These are phyloP conservation scores for Myochromella boudieri DNA, from an alignment of 768 basidiomycete genomes.

Conservation along the genomic window DNA sequence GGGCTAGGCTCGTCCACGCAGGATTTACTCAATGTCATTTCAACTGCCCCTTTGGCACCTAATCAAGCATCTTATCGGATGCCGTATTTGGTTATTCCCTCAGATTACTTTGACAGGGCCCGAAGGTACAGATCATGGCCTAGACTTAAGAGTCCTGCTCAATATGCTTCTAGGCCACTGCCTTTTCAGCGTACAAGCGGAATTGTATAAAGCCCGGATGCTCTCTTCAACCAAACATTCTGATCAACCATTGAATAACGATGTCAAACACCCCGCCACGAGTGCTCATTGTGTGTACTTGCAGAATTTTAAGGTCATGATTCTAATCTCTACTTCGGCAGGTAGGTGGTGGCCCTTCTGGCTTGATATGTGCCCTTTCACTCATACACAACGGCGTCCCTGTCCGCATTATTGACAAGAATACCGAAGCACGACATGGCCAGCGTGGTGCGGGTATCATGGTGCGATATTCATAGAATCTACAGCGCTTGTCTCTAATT, in stretches of 20 bases:
- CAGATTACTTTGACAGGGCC: too few species aligned
- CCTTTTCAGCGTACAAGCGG: too few species aligned
- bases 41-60: too few species aligned
- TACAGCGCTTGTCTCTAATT: too few species aligned
- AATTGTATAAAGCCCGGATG: constrained; percentile 9
- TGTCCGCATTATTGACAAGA: constrained; percentile 53
- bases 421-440: constrained; percentile 30
- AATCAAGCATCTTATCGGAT: constrained; percentile 14
- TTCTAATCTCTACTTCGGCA: too few species aligned
- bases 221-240: neutral
- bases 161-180: neutral
- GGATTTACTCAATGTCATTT: neutral
- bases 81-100: too few species aligned
- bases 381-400: constrained; percentile 45
- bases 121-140: neutral
- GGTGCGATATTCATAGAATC: constrained; percentile 25
- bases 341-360: constrained; percentile 49
- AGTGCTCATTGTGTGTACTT: constrained; percentile 27
- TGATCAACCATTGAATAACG: neutral
- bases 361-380: constrained; percentile 40
- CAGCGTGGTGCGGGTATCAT: constrained; percentile 39
- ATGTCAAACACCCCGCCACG: constrained; percentile 8
- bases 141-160: neutral
- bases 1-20: constrained; percentile 2
- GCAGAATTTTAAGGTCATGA: too few species aligned